A percentile compares a stretch with the other conserved stretches of the same genome.
Evolutionary conservation across 345 rosid genomes (phyloP).

Genomic region (Rhodamnia rubescens): DNA sequence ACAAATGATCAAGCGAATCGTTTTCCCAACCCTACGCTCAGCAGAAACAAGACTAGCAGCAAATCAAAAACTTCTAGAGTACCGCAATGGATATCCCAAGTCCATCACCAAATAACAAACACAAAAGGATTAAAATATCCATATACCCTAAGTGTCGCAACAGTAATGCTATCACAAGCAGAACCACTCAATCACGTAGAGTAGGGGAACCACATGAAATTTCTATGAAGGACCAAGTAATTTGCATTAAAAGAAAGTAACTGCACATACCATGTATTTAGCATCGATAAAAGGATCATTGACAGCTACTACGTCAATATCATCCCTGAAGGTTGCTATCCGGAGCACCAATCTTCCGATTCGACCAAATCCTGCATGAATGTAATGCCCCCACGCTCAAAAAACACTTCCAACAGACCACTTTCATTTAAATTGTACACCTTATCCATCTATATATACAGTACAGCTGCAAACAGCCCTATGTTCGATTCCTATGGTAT

Average conservation of each 20-base stretch:
- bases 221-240: background rate
- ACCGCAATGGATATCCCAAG: background rate
- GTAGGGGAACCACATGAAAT: background rate
- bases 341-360: conserved; percentile 95
- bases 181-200: background rate
- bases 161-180: background rate
- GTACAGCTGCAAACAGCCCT: background rate
- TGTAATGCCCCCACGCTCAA: background rate
- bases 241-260: background rate
- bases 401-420: background rate
- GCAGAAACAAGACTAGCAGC: background rate
- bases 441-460: background rate
- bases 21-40: background rate
- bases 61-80: background rate
- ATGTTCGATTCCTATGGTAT: background rate
- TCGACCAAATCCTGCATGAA: conserved; percentile 88
- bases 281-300: conserved; percentile 96
- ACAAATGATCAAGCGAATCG: background rate
- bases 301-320: conserved; percentile 80
- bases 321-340: conserved; percentile 82
- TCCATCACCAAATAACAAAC: background rate
- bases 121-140: background rate
- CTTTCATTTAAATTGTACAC: background rate
- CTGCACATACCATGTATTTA: conserved; percentile 72
- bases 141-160: background rate